These are phyloP conservation scores for Mucor saturninus DNA, from an alignment of 371 early-diverging fungal species.

Conservation along the genomic window DNA sequence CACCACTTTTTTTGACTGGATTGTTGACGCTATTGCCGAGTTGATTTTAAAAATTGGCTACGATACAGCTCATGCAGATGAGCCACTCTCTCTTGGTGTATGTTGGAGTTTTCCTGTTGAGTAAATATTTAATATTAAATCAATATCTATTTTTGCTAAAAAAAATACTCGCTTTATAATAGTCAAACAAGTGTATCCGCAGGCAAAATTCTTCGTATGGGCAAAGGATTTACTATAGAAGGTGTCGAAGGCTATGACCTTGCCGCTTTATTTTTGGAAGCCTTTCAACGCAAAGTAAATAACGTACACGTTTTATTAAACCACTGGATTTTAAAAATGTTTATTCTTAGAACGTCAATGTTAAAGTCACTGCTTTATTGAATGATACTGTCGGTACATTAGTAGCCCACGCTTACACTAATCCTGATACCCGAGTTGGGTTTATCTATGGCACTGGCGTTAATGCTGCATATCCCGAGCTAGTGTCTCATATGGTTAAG, in stretches of 20 bases:
- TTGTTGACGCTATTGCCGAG: slow-evolving; percentile 67
- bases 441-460: slow-evolving; percentile 96
- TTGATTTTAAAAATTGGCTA: slow-evolving; percentile 27
- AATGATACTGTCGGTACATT: slow-evolving; percentile 97
- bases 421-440: slow-evolving; percentile 83
- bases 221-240: slow-evolving; percentile 84
- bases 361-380: slow-evolving; percentile 56
- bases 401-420: slow-evolving; percentile 81
- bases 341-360: slow-evolving; percentile 59
- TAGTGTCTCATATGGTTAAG: slow-evolving; percentile 73
- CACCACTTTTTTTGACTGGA: slow-evolving; percentile 84
- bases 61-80: slow-evolving; percentile 26
- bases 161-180: slow-evolving; percentile 4
- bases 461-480: slow-evolving; percentile 81
- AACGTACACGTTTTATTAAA: neutral
- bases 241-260: slow-evolving; percentile 85
- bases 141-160: neutral
- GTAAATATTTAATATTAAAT: slow-evolving; percentile 23
- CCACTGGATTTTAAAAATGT: neutral
- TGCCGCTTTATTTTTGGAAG: slow-evolving; percentile 65
- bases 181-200: slow-evolving; percentile 77
- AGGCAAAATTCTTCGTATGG: slow-evolving; percentile 86
- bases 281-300: slow-evolving; percentile 66
- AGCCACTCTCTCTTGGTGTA: slow-evolving; percentile 46
- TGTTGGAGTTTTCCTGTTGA: slow-evolving; percentile 59